phyloP scores from a whole-genome alignment of 176 grass and related monocot species.

The Cymbopogon citratus region DNA sequence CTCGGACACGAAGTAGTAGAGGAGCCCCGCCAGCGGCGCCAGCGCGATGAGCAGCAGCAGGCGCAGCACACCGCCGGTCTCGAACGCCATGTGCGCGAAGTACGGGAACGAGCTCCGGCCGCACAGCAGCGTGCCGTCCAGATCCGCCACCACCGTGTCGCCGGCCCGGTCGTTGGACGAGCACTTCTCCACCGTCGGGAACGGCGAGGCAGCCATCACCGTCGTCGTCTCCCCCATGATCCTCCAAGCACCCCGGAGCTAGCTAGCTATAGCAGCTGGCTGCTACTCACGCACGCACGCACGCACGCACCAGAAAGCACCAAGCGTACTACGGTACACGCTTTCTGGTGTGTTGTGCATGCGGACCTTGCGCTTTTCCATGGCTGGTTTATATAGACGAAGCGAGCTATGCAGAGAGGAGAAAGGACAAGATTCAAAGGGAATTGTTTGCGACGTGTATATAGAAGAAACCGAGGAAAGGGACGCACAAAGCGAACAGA shows the following conservation, averaged over 20 bases:
- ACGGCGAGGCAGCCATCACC: constrained; percentile 28
- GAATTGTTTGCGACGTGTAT: background rate
- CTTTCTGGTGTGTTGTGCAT: background rate
- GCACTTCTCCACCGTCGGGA: constrained; percentile 63
- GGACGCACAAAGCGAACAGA: background rate
- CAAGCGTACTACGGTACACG: no score
- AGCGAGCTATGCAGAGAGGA: background rate
- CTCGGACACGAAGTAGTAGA: constrained; percentile 77
- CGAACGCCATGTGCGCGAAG: constrained; percentile 77
- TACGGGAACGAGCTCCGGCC: constrained; percentile 72
- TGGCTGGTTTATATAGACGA: constrained; percentile 35
- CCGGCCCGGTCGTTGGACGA: constrained; percentile 38
- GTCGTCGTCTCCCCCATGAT: constrained; percentile 12
- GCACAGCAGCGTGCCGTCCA: constrained; percentile 65
- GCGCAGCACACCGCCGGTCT: constrained; percentile 49
- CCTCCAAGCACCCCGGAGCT: background rate
- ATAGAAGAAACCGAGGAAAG: constrained; percentile 36
- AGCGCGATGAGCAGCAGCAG: constrained; percentile 43
- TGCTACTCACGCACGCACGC: no score
- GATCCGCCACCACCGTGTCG: constrained; percentile 65
- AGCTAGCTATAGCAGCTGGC: background rate
- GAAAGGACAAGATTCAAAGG: background rate
- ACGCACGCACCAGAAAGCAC: background rate
- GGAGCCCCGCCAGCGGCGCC: constrained; percentile 40
- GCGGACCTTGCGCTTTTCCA: background rate